Base-by-base conservation (phyloP, 2,329 filamentous ascomycete species). In the Pyrenophora graminea region DNA sequence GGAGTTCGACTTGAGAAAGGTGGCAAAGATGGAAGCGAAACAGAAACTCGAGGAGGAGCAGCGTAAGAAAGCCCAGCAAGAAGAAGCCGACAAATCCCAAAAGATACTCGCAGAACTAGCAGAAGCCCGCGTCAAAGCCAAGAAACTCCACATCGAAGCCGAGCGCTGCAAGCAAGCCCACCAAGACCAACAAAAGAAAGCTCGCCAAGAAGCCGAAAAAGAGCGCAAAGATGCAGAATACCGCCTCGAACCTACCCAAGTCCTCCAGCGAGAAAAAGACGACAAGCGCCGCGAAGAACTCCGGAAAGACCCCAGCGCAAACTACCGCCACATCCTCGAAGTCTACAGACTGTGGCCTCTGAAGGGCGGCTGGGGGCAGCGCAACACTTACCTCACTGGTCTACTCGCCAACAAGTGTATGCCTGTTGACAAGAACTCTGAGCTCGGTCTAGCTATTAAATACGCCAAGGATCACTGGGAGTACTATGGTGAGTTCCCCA, bases 381-480 rank as follows among this genome's bases (percentile, higher is more conserved):
- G 15, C 0, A 18, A 53, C 13, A 27, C 9, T 0, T 63, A 63
- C 12, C 39, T 48, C 1, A 12, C 13, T 0, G 39, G 33, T 2
- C 25, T 63, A 0, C 45, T 60, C 3, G 56, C 61, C 1, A 62
- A 62, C 2, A 51, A 49, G 10, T 4, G 5, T 1, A 48, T 58
- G 32, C 56, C 55, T 0, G 13, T 30, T 3, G 53, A 61, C 2
- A 9, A 25, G 1, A 31, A 46, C 0, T 43, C 47, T 19, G 59
- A 63, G 9, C 48, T 51, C 8, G 48, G 39, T 12, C 34, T 60
- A 0, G 56, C 56, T 2, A 50, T 63, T 2, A 7, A 8, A 4
- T 59, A 50, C 3, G 59, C 59, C 0, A 62, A 59, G 33, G 37
- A 46, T 1, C 17, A 58, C 13, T 63, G 61, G 56, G 41, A 58